These are phyloP conservation scores for Daedalea quercina DNA, from an alignment of 768 basidiomycete genomes.

Conservation along the genomic window DNA sequence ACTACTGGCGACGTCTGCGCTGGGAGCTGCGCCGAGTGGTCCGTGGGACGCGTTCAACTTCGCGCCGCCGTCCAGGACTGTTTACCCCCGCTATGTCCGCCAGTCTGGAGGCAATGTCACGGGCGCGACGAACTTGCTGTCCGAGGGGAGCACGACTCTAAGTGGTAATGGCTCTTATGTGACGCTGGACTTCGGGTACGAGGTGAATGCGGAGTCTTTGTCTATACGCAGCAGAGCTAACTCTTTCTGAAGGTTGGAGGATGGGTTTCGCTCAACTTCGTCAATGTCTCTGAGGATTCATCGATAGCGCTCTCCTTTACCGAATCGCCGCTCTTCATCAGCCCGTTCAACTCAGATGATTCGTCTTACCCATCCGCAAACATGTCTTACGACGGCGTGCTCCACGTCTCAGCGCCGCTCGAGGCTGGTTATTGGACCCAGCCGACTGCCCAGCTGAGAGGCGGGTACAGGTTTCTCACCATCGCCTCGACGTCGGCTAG, in stretches of 20 bases:
- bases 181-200: slow-evolving; percentile 48
- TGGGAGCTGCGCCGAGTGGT: slow-evolving; percentile 33
- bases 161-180: slow-evolving; percentile 37
- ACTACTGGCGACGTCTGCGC: background rate
- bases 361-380: slow-evolving; percentile 28
- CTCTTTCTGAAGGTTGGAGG: slow-evolving; percentile 39
- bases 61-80: slow-evolving; percentile 40
- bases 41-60: slow-evolving; percentile 49
- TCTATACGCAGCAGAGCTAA: background rate
- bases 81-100: slow-evolving; percentile 37
- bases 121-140: slow-evolving; percentile 27
- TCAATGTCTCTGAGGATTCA: slow-evolving; percentile 25
- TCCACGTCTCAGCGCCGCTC: slow-evolving; percentile 32
- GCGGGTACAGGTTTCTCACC: slow-evolving; percentile 49
- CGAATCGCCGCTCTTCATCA: slow-evolving; percentile 50
- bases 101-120: slow-evolving; percentile 29
- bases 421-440: slow-evolving; percentile 40
- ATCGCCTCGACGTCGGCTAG: slow-evolving; percentile 31
- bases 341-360: slow-evolving; percentile 46
- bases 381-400: slow-evolving; percentile 39
- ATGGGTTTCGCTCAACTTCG: slow-evolving; percentile 41
- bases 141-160: slow-evolving; percentile 31
- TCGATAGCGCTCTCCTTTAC: slow-evolving; percentile 48
- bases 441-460: slow-evolving; percentile 36
- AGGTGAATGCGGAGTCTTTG: slow-evolving; percentile 26